A percentile compares a stretch with the other conserved stretches of the same genome.
Conservation (phyloP, 2,329 filamentous ascomycete genomes). For the Ploettnerulaceae sp. region DNA sequence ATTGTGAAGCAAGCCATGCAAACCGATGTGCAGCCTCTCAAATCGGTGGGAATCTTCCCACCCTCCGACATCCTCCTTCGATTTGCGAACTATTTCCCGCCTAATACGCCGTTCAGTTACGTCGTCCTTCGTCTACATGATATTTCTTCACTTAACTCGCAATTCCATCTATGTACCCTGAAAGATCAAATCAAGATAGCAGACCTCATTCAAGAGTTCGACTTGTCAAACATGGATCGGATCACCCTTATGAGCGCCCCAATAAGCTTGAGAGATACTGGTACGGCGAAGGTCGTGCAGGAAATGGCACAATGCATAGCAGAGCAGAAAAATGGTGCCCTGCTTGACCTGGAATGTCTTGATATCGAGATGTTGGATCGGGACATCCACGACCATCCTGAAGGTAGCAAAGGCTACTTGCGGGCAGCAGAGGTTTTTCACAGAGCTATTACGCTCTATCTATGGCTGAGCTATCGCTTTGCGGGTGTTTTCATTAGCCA, state of each 20-base stretch:
- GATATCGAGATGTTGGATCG: constrained; percentile 71
- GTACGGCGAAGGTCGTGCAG: constrained; percentile 47
- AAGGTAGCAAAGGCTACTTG: constrained; percentile 47
- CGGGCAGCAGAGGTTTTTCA: constrained; percentile 71
- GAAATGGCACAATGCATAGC: constrained; percentile 68
- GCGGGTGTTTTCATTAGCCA: constrained; percentile 73
- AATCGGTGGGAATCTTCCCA: constrained; percentile 68
- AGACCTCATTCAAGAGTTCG: constrained; percentile 67
- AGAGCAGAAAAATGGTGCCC: constrained; percentile 64
- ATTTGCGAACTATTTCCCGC: constrained; percentile 78
- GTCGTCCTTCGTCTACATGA: constrained; percentile 72
- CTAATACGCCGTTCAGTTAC: constrained; percentile 75
- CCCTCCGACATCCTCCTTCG: constrained; percentile 65
- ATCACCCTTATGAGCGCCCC: constrained; percentile 73
- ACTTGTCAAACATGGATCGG: constrained; percentile 68
- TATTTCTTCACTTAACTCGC: constrained; percentile 52
- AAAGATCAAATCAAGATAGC: constrained; percentile 59
- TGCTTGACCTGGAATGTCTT: constrained; percentile 67
- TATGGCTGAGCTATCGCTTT: constrained; percentile 92
- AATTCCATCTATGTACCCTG: constrained; percentile 67
- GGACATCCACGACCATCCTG: constrained; percentile 34
- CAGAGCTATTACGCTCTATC: constrained; percentile 75
- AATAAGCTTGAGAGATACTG: constrained; percentile 47
- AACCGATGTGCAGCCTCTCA: constrained; percentile 59
- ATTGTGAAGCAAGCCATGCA: constrained; percentile 59